Evolutionary conservation across 495 filamentous ascomycete genomes (phyloP), one percentile per base, ranked within the genome.

Genomic region (Tirmania nivea): DNA sequence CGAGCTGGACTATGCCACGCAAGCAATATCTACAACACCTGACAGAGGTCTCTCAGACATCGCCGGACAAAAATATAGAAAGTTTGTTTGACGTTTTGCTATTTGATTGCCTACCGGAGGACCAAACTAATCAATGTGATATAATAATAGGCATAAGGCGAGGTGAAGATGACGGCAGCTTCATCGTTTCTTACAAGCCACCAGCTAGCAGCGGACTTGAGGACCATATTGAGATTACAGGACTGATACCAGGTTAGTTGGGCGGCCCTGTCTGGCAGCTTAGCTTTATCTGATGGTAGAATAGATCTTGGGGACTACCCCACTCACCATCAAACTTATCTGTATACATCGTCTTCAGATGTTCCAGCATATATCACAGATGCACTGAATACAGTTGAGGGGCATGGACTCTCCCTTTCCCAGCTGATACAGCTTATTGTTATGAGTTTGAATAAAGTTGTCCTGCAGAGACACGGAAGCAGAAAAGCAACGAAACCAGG

Each of bases 231-330:
- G 65, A 73, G 34, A 68, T 83, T 31, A 71, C 71, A 19, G 74
- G 68, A 14, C 63, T 78, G 8, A 66, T 79, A 5, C 68, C 74
- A 62, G 75, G 76, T 80, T 66, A 16, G 20, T 7, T 34, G n/a
- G 54, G 10, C 55, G 56, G 39, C 37, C 49, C n/a, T 35, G 20
- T 49, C 57, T 25, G 19, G 48, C 45, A 48, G 49, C 48, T 35
- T 9, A 12, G 5, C 36, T 10, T 39, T 52, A 21, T 34, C 19
- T 35, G 34, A 37, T 16, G 35, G 57, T 14, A 31, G 25, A 6
- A 49, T 56, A 76, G 78, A 85, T 55, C 59, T 78, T 5, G 66
- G 69, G 42, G 78, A 83, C 9, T 88, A 88, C 57, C 83, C 82
- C 2, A 67, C 65, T 19, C 62, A 62, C 31, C 81, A 83, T 59